A percentile compares a stretch with the other conserved stretches of the same genome.
Conservation (phyloP, 2,329 filamentous ascomycete species). For the Chaetothyriales sp. region DNA sequence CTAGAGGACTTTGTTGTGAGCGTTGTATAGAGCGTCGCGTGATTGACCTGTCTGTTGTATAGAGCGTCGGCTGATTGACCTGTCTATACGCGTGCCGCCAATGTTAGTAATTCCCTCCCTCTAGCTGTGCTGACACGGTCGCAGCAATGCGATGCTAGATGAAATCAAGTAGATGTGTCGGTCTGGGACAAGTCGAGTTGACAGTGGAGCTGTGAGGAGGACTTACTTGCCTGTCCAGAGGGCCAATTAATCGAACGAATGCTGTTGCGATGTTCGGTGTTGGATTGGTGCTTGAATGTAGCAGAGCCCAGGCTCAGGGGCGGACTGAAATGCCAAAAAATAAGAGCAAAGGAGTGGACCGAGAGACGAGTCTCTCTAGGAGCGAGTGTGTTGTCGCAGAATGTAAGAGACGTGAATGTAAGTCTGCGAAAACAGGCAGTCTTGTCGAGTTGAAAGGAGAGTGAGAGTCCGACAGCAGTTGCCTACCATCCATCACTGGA, state of each 20-base stretch:
- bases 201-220: background rate
- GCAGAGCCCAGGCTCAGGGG: background rate
- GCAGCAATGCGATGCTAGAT: conserved; percentile 10
- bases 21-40: background rate
- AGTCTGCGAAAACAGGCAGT: background rate
- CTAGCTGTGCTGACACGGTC: conserved; percentile 3
- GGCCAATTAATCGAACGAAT: background rate
- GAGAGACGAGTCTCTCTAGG: conserved; percentile 18
- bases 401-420: background rate
- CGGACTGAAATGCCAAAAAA: background rate
- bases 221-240: background rate
- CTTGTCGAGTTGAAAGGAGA: background rate
- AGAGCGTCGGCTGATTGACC: background rate
- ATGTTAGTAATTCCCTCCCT: background rate
- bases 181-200: background rate
- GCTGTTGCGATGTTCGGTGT: background rate
- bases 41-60: background rate
- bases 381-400: background rate
- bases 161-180: background rate
- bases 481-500: background rate
- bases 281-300: background rate
- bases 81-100: background rate
- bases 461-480: background rate
- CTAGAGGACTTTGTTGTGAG: background rate
- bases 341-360: conserved; percentile 16